phyloP scores from a whole-genome alignment of 306 rosid genomes.

The Vigna reflexopilosa region DNA sequence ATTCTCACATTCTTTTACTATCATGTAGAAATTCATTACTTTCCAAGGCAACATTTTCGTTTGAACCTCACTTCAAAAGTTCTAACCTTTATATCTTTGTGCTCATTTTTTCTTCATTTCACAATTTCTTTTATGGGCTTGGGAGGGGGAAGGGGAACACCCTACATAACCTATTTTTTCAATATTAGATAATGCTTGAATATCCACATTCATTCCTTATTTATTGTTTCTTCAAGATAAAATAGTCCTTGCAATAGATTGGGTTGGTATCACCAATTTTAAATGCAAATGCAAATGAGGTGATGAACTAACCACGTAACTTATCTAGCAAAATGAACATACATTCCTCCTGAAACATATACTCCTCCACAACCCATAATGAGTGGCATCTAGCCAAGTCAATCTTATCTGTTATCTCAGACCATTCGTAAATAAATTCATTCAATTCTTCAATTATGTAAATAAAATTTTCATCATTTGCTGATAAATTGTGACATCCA shows the following conservation, averaged over 20 bases:
- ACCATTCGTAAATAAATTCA: too few species aligned
- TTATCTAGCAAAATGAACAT: background rate
- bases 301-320: background rate
- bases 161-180: background rate
- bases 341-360: background rate
- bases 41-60: slow-evolving; percentile 39
- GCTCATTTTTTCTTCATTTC: background rate
- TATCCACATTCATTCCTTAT: background rate
- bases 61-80: slow-evolving; percentile 12
- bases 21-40: slow-evolving; percentile 38
- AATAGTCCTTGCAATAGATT: background rate
- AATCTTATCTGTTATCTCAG: too few species aligned
- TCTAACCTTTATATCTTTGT: slow-evolving; percentile 19
- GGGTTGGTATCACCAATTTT: background rate
- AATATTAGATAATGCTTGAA: background rate
- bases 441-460: too few species aligned
- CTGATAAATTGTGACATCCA: too few species aligned
- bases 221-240: background rate
- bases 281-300: background rate
- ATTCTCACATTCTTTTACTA: slow-evolving; percentile 41
- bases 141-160: too few species aligned
- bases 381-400: too few species aligned
- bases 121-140: background rate
- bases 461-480: too few species aligned
- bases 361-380: background rate